Percentiles rank a stretch among this genome's conserved stretches.
Evolutionary conservation across 306 rosid species (phyloP).

Genomic region (Myrica gale): DNA sequence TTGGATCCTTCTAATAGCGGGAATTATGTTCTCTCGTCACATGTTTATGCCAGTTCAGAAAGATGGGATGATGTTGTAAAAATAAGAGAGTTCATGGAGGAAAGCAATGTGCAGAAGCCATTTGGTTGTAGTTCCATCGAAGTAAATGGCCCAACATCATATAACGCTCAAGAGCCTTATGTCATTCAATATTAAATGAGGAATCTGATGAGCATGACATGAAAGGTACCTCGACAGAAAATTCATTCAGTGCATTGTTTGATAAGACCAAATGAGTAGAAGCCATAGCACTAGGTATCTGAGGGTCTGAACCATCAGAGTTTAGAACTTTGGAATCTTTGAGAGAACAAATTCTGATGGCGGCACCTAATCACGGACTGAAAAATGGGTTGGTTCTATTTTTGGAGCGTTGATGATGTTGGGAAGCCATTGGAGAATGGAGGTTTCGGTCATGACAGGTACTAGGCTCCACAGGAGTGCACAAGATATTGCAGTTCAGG

Average conservation of each 20-base stretch:
- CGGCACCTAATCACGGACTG: not conserved
- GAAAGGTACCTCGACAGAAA: not conserved
- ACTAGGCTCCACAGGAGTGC: not conserved
- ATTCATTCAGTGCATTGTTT: not conserved
- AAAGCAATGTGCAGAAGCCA: constrained; percentile 65
- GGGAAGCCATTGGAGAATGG: not conserved
- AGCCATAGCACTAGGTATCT: no score
- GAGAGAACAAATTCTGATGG: no score
- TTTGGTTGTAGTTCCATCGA: constrained; percentile 72
- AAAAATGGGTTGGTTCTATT: not conserved
- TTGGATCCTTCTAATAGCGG: constrained; percentile 71
- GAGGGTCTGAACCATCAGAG: no score
- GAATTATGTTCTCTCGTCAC: constrained; percentile 69
- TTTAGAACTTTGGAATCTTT: not conserved
- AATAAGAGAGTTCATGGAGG: constrained; percentile 71
- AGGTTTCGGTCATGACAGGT: not conserved
- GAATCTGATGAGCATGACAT: not conserved
- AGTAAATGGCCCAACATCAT: constrained; percentile 33
- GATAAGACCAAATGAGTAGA: not conserved
- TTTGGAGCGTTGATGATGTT: not conserved
- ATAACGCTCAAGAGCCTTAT: constrained; percentile 22
- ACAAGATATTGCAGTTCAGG: not conserved
- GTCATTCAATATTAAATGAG: constrained; percentile 6
- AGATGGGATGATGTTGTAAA: constrained; percentile 85
- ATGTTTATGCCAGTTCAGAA: constrained; percentile 58